These are phyloP conservation scores for Trichoderma gamsii DNA, from an alignment of 495 filamentous ascomycete species.

Conservation along the genomic window DNA sequence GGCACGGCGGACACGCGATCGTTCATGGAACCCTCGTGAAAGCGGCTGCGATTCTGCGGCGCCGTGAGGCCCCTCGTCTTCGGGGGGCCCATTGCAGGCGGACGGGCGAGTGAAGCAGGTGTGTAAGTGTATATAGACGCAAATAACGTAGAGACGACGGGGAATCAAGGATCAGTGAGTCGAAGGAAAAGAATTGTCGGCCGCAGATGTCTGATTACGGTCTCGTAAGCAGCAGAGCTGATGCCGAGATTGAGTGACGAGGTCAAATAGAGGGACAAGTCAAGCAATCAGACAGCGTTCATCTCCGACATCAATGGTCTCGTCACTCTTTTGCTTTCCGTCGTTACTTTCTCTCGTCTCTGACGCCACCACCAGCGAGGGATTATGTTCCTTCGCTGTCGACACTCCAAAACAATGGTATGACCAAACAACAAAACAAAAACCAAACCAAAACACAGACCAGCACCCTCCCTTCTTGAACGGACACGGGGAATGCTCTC, in stretches of 20 bases:
- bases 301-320: background rate
- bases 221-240: background rate
- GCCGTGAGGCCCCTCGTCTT: background rate
- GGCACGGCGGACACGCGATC: slow-evolving; percentile 65
- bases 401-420: no score
- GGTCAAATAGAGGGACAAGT: background rate
- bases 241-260: background rate
- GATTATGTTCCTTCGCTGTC: no score
- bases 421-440: background rate
- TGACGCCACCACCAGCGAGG: background rate
- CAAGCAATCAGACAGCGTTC: background rate
- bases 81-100: background rate
- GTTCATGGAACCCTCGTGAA: slow-evolving; percentile 72
- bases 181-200: no score
- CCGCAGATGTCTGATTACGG: background rate
- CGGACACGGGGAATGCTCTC: background rate
- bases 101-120: background rate
- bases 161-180: no score
- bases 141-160: background rate
- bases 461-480: background rate
- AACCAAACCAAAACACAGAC: background rate
- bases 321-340: background rate
- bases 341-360: background rate
- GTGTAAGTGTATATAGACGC: background rate
- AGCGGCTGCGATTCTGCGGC: slow-evolving; percentile 33